These are phyloP conservation scores for Neurospora sp. DNA, from an alignment of 2,329 filamentous ascomycete genomes.

Conservation along the genomic window DNA sequence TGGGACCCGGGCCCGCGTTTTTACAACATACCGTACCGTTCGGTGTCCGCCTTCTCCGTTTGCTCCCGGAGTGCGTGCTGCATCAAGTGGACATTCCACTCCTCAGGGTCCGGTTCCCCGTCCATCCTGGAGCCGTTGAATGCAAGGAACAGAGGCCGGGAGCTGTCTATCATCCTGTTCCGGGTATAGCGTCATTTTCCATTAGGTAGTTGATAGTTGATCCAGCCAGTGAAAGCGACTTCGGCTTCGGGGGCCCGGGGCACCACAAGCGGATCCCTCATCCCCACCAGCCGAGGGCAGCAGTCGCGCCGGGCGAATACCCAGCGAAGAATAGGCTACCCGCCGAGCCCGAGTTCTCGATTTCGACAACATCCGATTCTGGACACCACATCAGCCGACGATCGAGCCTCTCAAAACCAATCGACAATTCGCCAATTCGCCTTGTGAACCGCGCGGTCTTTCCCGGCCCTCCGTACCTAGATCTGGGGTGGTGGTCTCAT, in stretches of 20 bases:
- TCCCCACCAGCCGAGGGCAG: not conserved
- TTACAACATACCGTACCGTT: not conserved
- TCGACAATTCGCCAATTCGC: not conserved
- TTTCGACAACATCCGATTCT: slow-evolving; percentile 14
- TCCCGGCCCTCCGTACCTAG: slow-evolving; percentile 6
- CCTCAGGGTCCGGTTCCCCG: not conserved
- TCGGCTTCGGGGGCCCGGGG: not conserved
- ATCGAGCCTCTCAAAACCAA: not conserved
- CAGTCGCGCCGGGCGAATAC: not conserved
- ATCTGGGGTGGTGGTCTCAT: slow-evolving; percentile 18
- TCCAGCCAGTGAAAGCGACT: not conserved
- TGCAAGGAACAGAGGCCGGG: not conserved
- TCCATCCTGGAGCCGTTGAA: not conserved
- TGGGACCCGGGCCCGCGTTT: not conserved
- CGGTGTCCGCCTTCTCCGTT: not conserved
- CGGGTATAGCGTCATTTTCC: not conserved
- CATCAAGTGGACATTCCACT: not conserved
- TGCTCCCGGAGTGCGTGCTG: not conserved
- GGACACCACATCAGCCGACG: slow-evolving; percentile 14
- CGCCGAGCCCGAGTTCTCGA: slow-evolving; percentile 1
- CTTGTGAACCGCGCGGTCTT: slow-evolving; percentile 4
- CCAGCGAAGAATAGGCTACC: not conserved
- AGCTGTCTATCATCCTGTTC: not conserved
- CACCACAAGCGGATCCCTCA: not conserved
- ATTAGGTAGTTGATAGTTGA: not conserved